A percentile compares a stretch with the other conserved stretches of the same genome.
These are phyloP conservation scores for Gossypium australe DNA, from an alignment of 345 rosid genomes.

Conservation along the genomic window DNA sequence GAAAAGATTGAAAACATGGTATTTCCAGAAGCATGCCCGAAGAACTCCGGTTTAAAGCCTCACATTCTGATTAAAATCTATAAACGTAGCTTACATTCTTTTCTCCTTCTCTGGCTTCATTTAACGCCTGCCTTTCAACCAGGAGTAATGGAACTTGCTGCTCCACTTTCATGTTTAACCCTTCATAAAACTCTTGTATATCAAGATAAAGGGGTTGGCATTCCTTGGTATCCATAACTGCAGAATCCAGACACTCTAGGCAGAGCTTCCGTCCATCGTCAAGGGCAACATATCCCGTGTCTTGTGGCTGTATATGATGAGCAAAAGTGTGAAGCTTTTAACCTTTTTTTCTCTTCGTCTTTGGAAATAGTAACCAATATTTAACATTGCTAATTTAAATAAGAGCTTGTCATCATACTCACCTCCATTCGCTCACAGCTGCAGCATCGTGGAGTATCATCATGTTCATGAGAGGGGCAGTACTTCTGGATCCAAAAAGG, in stretches of 20 bases:
- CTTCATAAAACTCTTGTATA: slow-evolving; percentile 78
- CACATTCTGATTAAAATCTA: neutral
- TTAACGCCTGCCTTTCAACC: slow-evolving; percentile 93
- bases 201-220: slow-evolving; percentile 85
- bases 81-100: slow-evolving; percentile 50
- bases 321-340: slow-evolving; percentile 9
- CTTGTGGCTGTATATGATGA: slow-evolving; percentile 53
- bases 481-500: slow-evolving; percentile 97
- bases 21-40: neutral
- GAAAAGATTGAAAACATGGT: neutral
- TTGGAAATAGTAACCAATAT: neutral
- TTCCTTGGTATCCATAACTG: slow-evolving; percentile 80
- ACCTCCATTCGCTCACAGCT: slow-evolving; percentile 99
- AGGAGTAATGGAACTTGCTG: slow-evolving; percentile 86
- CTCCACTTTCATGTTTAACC: slow-evolving; percentile 77
- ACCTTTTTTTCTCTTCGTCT: neutral
- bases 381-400: neutral
- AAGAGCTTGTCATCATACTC: slow-evolving; percentile 22
- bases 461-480: slow-evolving; percentile 92
- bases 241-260: slow-evolving; percentile 91
- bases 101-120: slow-evolving; percentile 95
- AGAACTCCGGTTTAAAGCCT: neutral
- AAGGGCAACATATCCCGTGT: slow-evolving; percentile 58
- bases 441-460: slow-evolving; percentile 91
- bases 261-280: slow-evolving; percentile 94